phyloP scores from a whole-genome alignment of 805 yeast species.

The Metschnikowia reukaufii region DNA sequence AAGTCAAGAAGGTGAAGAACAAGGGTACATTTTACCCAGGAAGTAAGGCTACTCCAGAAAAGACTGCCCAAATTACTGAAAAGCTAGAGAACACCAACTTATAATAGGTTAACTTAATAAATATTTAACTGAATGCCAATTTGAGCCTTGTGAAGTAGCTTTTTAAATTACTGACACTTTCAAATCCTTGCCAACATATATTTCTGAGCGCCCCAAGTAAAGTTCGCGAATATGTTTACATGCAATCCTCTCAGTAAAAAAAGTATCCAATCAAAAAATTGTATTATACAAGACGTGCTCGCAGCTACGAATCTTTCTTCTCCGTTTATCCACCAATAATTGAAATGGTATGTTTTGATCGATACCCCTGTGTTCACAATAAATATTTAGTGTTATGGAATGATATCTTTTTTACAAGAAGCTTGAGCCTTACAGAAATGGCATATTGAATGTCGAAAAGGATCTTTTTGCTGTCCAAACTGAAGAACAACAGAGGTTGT shows the following conservation, averaged over 20 bases:
- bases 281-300: constrained; percentile 16
- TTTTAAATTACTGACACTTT: no score
- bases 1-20: constrained; percentile 76
- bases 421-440: no score
- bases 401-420: not conserved
- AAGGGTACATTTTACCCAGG: constrained; percentile 94
- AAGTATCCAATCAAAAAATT: constrained; percentile 18
- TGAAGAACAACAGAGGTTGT: no score
- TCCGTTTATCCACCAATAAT: not conserved
- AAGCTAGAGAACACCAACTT: constrained; percentile 35
- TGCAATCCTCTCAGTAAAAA: constrained; percentile 8
- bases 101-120: constrained; percentile 27
- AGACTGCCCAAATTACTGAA: constrained; percentile 33
- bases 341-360: constrained; percentile 18
- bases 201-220: not conserved
- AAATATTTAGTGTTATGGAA: not conserved
- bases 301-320: constrained; percentile 2
- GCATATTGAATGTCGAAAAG: no score
- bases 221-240: constrained; percentile 3
- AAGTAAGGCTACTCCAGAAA: constrained; percentile 29
- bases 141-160: no score
- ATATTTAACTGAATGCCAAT: not conserved
- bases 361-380: not conserved
- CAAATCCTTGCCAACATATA: no score
- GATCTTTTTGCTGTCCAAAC: no score